phyloP scores from a whole-genome alignment of 2,329 filamentous ascomycete species.

The Hirsutella rhossiliensis region DNA sequence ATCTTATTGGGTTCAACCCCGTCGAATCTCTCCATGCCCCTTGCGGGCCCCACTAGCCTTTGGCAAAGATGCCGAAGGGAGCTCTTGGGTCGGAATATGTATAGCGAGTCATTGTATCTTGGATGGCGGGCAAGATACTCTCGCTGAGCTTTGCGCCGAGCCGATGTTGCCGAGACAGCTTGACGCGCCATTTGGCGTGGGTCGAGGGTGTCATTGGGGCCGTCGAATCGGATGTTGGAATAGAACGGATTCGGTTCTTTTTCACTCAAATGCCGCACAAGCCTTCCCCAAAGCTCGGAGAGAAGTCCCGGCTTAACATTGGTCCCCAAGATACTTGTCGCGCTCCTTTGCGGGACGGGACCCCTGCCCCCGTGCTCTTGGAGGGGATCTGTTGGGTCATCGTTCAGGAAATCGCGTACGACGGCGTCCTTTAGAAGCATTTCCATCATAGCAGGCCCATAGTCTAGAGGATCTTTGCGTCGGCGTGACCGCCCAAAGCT shows the following conservation, averaged over 20 bases:
- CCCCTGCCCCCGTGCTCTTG: constrained; percentile 17
- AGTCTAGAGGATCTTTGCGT: constrained; percentile 74
- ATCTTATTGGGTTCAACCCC: constrained; percentile 81
- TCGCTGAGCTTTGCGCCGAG: constrained; percentile 75
- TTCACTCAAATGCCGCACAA: constrained; percentile 44
- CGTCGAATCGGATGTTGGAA: constrained; percentile 57
- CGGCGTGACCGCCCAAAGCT: constrained; percentile 46
- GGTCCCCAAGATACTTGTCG: constrained; percentile 22
- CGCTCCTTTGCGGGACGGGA: constrained; percentile 17
- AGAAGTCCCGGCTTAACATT: constrained; percentile 45
- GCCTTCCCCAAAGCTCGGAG: constrained; percentile 47
- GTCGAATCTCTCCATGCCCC: constrained; percentile 76
- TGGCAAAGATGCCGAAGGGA: constrained; percentile 75
- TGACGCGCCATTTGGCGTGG: constrained; percentile 82
- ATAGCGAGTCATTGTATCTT: constrained; percentile 85
- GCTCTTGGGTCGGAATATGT: constrained; percentile 70
- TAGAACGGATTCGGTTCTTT: constrained; percentile 93
- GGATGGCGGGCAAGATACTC: constrained; percentile 83
- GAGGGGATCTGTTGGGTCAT: constrained; percentile 34
- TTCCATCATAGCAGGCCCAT: constrained; percentile 82
- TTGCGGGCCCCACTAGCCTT: constrained; percentile 77
- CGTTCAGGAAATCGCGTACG: constrained; percentile 87
- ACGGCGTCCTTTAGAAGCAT: constrained; percentile 96
- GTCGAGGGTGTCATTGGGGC: constrained; percentile 67
- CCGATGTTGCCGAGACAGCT: constrained; percentile 71